Conservation (phyloP, 2,329 filamentous ascomycete species). For the Penicillium sp. region DNA sequence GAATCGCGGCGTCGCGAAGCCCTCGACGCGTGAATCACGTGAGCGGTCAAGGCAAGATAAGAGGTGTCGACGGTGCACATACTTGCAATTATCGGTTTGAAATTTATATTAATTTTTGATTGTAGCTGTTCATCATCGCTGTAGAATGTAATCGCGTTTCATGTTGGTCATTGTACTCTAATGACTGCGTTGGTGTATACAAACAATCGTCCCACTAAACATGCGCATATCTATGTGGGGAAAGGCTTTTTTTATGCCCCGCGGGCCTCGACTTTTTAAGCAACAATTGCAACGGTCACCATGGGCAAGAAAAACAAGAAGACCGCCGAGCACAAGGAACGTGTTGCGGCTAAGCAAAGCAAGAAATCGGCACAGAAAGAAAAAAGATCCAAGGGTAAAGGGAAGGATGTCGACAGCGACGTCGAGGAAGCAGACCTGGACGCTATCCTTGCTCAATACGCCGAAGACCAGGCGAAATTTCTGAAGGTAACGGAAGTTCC, state of each 20-base stretch:
- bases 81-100: not conserved
- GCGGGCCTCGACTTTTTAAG: slow-evolving; percentile 11
- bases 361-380: slow-evolving; percentile 71
- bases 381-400: slow-evolving; percentile 71
- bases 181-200: not conserved
- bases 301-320: slow-evolving; percentile 55
- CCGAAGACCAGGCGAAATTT: slow-evolving; percentile 86
- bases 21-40: slow-evolving; percentile 23
- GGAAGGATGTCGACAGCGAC: slow-evolving; percentile 68
- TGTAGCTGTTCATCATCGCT: too few relatives aligned
- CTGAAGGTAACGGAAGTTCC: slow-evolving; percentile 83
- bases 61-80: not conserved
- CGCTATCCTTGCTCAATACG: slow-evolving; percentile 85
- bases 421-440: slow-evolving; percentile 91
- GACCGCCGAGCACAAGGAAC: slow-evolving; percentile 52
- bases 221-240: slow-evolving; percentile 15
- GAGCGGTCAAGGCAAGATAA: slow-evolving; percentile 19
- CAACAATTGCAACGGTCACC: too few relatives aligned
- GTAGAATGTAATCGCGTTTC: too few relatives aligned
- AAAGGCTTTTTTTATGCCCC: slow-evolving; percentile 21
- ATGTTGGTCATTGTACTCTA: too few relatives aligned
- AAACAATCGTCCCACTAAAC: not conserved
- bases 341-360: slow-evolving; percentile 66
- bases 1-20: slow-evolving; percentile 11
- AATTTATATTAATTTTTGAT: too few relatives aligned